Percentiles rank a stretch among this genome's conserved stretches.
These are phyloP conservation scores for Moesziomyces antarcticus DNA, from an alignment of 1,284 basidiomycete species.

Conservation along the genomic window DNA sequence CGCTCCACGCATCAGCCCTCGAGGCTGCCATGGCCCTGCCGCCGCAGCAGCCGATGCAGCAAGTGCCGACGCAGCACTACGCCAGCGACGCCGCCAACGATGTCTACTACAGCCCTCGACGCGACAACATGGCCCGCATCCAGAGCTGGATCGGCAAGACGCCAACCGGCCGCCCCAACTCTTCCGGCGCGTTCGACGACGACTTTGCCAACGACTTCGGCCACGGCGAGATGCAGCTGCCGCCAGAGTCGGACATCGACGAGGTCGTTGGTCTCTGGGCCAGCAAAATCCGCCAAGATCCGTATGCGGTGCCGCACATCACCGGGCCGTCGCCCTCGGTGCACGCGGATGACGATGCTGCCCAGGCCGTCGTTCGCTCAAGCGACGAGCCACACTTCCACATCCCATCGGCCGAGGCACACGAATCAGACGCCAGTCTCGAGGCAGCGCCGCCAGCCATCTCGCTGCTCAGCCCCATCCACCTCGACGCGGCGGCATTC, in stretches of 20 bases:
- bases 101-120: conserved; percentile 20
- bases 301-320: conserved; percentile 16
- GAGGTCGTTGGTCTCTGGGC: conserved; percentile 45
- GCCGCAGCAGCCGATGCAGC: neutral
- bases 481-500: conserved; percentile 43
- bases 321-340: conserved; percentile 14
- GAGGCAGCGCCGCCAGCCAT: conserved; percentile 11
- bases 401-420: neutral
- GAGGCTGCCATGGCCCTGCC: neutral
- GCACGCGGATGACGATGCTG: neutral
- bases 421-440: conserved; percentile 2
- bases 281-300: conserved; percentile 25
- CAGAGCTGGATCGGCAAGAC: conserved; percentile 49
- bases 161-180: conserved; percentile 17
- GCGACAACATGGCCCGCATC: conserved; percentile 35
- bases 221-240: conserved; percentile 9
- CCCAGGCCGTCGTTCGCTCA: too few relatives aligned
- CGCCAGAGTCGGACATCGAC: conserved; percentile 24
- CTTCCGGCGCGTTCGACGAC: conserved; percentile 21
- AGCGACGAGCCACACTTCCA: neutral
- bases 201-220: conserved; percentile 4
- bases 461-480: conserved; percentile 56
- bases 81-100: conserved; percentile 5
- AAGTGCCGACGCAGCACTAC: neutral
- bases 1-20: neutral